Percentiles rank a stretch among this genome's conserved stretches.
Conservation (phyloP, 208 protist species). For the Leishmania tarentolae region DNA sequence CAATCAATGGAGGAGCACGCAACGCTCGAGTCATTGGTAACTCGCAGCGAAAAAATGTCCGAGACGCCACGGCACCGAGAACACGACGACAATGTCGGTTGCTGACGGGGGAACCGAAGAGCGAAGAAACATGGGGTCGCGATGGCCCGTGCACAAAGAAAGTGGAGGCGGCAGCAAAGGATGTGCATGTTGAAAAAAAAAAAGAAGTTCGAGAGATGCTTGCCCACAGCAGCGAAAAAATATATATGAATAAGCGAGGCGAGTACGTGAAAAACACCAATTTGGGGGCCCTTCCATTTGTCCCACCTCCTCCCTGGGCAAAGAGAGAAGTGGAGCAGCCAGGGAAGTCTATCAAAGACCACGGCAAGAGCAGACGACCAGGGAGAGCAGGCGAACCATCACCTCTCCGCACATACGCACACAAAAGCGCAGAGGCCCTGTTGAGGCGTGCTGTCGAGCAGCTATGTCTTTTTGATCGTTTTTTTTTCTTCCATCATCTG, state of each 20-base stretch:
- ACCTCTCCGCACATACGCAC: neutral
- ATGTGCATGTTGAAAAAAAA: neutral
- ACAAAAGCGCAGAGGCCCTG: neutral
- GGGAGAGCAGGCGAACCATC: neutral
- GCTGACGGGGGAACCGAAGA: slow-evolving; percentile 12
- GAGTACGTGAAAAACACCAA: neutral
- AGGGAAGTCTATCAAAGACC: neutral
- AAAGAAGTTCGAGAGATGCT: neutral
- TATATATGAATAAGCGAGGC: neutral
- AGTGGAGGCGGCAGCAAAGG: neutral
- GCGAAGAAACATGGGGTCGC: slow-evolving; percentile 12
- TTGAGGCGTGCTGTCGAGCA: neutral
- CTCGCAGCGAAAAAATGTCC: neutral
- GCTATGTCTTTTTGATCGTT: neutral
- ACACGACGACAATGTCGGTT: neutral
- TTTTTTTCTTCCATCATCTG: neutral
- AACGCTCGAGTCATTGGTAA: neutral
- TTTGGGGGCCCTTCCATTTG: neutral
- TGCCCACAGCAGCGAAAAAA: neutral
- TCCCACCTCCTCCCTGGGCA: neutral
- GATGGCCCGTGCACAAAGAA: neutral
- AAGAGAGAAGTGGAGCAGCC: neutral
- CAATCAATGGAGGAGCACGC: neutral
- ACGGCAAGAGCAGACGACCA: neutral
- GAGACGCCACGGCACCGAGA: neutral